Evolutionary conservation across 306 rosid species (phyloP).

Genomic region (Castanea sativa): DNA sequence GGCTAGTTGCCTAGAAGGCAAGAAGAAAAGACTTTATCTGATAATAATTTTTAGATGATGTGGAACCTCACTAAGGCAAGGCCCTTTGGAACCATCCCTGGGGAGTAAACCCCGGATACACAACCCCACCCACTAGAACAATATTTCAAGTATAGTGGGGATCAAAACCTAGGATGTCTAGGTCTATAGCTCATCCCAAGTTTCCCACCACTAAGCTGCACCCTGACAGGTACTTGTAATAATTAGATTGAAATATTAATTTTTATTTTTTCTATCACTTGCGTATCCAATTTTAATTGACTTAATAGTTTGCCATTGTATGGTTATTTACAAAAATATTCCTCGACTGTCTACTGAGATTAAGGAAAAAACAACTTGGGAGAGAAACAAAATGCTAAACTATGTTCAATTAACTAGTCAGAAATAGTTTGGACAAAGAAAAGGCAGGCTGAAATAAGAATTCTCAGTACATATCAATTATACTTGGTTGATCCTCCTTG

Average conservation of each 20-base stretch:
- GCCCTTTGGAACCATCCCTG: too few species aligned
- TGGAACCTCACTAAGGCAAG: too few species aligned
- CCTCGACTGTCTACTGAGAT: neutral
- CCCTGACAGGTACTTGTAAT: neutral
- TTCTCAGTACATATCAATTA: neutral
- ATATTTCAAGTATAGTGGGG: too few species aligned
- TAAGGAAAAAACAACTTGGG: neutral
- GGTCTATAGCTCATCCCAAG: too few species aligned
- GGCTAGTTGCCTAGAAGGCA: neutral
- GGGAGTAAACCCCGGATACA: too few species aligned
- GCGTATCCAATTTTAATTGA: neutral
- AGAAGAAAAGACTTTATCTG: conserved; percentile 45
- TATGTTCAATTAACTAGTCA: neutral
- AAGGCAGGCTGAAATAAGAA: neutral
- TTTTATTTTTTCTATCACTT: neutral
- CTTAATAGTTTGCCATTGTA: neutral
- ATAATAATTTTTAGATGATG: conserved; percentile 29
- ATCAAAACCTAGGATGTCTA: too few species aligned
- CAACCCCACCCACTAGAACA: too few species aligned
- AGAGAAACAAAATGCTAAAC: neutral
- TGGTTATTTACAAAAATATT: neutral
- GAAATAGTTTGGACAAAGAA: neutral
- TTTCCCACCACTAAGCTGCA: too few species aligned
- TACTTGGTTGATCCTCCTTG: neutral
- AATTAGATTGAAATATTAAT: neutral